Evolutionary conservation across 805 yeast genomes (phyloP).

Genomic region (Candida morakotiae): DNA sequence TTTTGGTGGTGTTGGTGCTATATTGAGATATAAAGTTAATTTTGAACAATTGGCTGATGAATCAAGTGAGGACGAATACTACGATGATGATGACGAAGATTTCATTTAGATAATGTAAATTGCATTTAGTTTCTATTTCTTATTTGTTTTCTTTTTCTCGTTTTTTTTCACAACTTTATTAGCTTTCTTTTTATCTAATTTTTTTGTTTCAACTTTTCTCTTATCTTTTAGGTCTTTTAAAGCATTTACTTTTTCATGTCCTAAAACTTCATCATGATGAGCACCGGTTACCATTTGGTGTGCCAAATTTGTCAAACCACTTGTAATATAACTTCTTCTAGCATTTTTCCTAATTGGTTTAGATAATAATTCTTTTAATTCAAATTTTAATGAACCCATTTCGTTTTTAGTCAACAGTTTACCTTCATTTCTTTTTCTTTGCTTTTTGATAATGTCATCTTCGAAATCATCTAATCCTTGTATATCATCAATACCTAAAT

Average conservation of each 20-base stretch:
- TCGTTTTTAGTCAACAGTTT: conserved; percentile 47
- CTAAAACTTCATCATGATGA: conserved; percentile 65
- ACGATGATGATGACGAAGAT: conserved; percentile 60
- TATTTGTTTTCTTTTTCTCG: conserved; percentile 3
- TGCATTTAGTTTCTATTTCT: conserved; percentile 1
- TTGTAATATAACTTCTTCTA: conserved; percentile 72
- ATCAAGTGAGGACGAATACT: conserved; percentile 79
- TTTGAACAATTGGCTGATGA: conserved; percentile 93
- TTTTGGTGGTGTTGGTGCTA: conserved; percentile 98
- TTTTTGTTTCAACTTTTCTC: conserved; percentile 12
- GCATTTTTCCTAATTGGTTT: conserved; percentile 57
- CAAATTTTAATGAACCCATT: conserved; percentile 40
- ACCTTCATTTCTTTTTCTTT: conserved; percentile 45
- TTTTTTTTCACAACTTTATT: conserved; percentile 6
- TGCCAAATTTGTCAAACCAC: conserved; percentile 75
- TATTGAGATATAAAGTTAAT: conserved; percentile 93
- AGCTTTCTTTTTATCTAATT: conserved; percentile 8
- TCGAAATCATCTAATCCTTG: conserved; percentile 59
- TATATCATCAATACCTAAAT: conserved; percentile 74
- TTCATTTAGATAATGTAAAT: conserved; percentile 7
- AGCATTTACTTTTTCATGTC: conserved; percentile 66
- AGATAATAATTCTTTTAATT: conserved; percentile 50
- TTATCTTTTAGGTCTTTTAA: conserved; percentile 47
- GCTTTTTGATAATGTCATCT: conserved; percentile 62
- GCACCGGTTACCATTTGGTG: conserved; percentile 67